Conservation (phyloP, 129 eudicot species). For the Chrysanthemum makinoi region DNA sequence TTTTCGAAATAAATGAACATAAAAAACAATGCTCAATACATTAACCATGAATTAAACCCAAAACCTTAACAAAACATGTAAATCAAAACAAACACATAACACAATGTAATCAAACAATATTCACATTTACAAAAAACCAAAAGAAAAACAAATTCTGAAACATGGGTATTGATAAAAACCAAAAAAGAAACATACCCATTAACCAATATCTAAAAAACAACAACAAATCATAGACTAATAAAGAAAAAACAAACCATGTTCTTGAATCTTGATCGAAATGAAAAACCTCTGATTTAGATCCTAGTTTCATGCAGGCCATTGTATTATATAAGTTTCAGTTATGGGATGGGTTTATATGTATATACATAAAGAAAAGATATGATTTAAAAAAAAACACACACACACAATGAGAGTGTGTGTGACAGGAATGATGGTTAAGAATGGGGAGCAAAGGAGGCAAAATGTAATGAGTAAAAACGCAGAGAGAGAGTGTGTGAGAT, state of each 20-base stretch:
- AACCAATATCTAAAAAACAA: constrained; percentile 12
- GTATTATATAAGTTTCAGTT: too few relatives aligned
- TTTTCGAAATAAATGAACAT: background rate
- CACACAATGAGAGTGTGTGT: constrained; percentile 18
- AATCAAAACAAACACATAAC: background rate
- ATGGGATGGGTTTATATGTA: constrained; percentile 9
- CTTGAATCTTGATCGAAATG: constrained; percentile 38
- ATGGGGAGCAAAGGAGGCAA: constrained; percentile 25
- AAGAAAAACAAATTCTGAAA: constrained; percentile 14
- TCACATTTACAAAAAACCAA: constrained; percentile 17
- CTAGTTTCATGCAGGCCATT: constrained; percentile 53
- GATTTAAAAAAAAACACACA: background rate
- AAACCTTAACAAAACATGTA: background rate
- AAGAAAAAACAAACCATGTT: constrained; percentile 43
- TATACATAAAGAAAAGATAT: constrained; percentile 1
- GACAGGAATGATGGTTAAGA: constrained; percentile 21
- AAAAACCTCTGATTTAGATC: constrained; percentile 60
- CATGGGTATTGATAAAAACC: constrained; percentile 20
- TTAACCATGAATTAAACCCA: constrained; percentile 6
- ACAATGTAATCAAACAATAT: constrained; percentile 12
- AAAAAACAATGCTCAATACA: constrained; percentile 4
- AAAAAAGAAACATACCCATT: constrained; percentile 12
- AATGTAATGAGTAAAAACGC: constrained; percentile 33
- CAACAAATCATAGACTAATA: background rate
- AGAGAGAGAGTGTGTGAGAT: constrained; percentile 19